Base-by-base conservation (phyloP, 306 rosid genomes). In the Citrullus colocynthis region DNA sequence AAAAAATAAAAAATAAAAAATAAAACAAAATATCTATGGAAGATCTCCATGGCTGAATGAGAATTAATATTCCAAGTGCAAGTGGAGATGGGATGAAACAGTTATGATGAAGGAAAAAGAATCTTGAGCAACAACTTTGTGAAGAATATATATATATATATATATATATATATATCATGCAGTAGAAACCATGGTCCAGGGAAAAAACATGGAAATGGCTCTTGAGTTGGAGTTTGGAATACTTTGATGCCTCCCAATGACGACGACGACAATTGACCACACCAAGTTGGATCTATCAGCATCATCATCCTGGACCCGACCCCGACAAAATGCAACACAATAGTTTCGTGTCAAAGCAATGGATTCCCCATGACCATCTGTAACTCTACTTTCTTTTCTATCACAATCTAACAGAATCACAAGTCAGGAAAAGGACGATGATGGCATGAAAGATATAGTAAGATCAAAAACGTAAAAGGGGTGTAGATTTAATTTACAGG, bases 171-270 rank as follows among this genome's bases (percentile, higher is more conserved):
- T 24, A 24, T 24, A 24, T 69, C 75, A 71, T 72, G 77, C 57
- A 72, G 42, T 72, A 59, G 77, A 51, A 52, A 72, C 77, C 77
- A 72, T 73, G 61, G 61, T 52, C 77, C 77, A 73, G 61, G 77
- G 17, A 16, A 9, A 17, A 28, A 21, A 24, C 32, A 49, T 51
- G 60, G 61, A 28, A 73, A 28, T 51, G 45, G 17, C 62, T 32
- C 77, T 51, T n/a, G 24, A 66, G 73, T n/a, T 66, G 74, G 61
- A 51, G 24, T 73, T 73, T 51, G 44, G 77, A 73, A 73, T 51
- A 76, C 70, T 41, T 45, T 13, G 28, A 59, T 41, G 58, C 56
- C 71, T 24, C 44, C 52, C 69, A 52, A 24, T 6, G 17, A 41
- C 34, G 32, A 9, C 59, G 36, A 74, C 8, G 4, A 24, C 18